A percentile compares a stretch with the other conserved stretches of the same genome.
phyloP scores from a whole-genome alignment of 768 basidiomycete species.

The Russula abietina region DNA sequence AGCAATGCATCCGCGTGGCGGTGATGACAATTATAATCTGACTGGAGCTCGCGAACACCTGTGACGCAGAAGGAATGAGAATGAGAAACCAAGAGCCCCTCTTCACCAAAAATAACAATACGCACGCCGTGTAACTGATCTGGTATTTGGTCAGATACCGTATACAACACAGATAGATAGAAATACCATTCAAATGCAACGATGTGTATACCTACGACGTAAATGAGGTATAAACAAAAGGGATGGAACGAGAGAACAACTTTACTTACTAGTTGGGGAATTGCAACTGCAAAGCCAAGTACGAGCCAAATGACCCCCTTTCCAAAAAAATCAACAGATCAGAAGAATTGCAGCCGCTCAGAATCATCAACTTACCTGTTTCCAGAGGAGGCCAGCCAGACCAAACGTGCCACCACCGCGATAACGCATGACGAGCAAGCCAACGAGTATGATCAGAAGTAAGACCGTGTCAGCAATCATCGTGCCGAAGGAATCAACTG shows the following conservation, averaged over 20 bases:
- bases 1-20: background rate
- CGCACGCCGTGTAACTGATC: background rate
- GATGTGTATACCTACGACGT: background rate
- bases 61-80: background rate
- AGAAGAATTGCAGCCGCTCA: background rate
- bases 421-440: background rate
- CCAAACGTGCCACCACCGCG: background rate
- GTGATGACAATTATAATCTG: background rate
- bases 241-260: background rate
- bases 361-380: background rate
- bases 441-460: slow-evolving; percentile 6
- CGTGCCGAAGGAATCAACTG: background rate
- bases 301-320: background rate
- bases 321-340: background rate
- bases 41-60: background rate
- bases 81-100: background rate
- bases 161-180: background rate
- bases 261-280: background rate
- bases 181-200: background rate
- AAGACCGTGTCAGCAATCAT: background rate
- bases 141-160: background rate
- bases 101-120: background rate
- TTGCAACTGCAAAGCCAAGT: background rate
- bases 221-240: background rate
- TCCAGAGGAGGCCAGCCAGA: background rate